These are phyloP conservation scores for Wallemia hederae DNA, from an alignment of 1,284 basidiomycete species.

Conservation along the genomic window DNA sequence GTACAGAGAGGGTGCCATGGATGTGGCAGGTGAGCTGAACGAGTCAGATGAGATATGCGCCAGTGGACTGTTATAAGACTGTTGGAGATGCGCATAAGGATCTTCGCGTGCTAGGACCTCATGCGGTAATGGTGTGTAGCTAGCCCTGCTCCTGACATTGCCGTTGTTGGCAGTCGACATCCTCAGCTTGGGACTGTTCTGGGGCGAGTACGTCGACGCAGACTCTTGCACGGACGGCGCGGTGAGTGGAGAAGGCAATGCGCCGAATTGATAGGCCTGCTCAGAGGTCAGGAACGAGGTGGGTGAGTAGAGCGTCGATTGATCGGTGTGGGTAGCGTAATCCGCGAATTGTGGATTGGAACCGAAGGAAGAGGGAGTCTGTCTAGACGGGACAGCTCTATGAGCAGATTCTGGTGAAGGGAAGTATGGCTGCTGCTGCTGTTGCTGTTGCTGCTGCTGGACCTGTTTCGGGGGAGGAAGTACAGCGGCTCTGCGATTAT, in stretches of 20 bases:
- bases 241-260: not conserved
- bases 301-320: not conserved
- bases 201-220: not conserved
- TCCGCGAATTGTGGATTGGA: not conserved
- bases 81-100: not conserved
- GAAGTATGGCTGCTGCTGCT: not conserved
- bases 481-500: not conserved
- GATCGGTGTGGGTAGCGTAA: not conserved
- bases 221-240: not conserved
- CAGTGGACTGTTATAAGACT: not conserved
- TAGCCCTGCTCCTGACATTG: not conserved
- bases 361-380: not conserved
- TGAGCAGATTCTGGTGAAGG: not conserved
- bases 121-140: not conserved
- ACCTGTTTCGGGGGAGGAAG: not conserved
- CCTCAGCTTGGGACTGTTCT: not conserved
- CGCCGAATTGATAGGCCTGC: not conserved
- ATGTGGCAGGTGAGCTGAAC: not conserved
- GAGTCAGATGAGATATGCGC: not conserved
- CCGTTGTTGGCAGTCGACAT: not conserved
- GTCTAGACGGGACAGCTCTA: not conserved
- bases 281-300: slow-evolving; percentile 7
- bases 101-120: not conserved
- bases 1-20: not conserved
- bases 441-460: not conserved